A percentile compares a stretch with the other conserved stretches of the same genome.
Conservation (phyloP, 1,284 basidiomycete genomes). For the Microstroma glucosiphilum region DNA sequence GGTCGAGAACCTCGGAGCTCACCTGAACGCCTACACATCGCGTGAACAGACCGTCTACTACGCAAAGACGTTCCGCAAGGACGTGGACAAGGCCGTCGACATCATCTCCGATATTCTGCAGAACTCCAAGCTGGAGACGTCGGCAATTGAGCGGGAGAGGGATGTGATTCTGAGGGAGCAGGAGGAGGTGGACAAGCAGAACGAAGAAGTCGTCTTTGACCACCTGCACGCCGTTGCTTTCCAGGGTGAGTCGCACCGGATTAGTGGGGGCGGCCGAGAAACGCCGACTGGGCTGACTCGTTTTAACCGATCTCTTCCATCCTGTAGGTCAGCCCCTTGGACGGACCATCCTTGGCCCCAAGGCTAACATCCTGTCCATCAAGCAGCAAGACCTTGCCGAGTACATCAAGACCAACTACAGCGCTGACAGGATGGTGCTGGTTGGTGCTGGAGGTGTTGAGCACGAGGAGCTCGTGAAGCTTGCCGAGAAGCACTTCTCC, state of each 20-base stretch:
- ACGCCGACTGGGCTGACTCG: background rate
- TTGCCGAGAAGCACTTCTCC: slow-evolving; percentile 90
- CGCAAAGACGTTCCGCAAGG: slow-evolving; percentile 96
- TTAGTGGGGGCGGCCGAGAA: background rate
- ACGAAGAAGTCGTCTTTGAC: slow-evolving; percentile 98
- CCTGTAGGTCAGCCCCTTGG: slow-evolving; percentile 78
- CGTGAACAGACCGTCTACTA: slow-evolving; percentile 99
- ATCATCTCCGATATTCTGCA: slow-evolving; percentile 98
- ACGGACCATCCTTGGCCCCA: slow-evolving; percentile 94
- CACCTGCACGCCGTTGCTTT: slow-evolving; percentile 95
- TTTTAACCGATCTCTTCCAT: slow-evolving; percentile 10
- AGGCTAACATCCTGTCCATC: slow-evolving; percentile 93
- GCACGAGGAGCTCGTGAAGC: slow-evolving; percentile 84
- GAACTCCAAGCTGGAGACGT: slow-evolving; percentile 85
- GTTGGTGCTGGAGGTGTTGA: slow-evolving; percentile 94
- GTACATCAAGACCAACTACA: slow-evolving; percentile 98
- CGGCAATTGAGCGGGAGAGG: slow-evolving; percentile 88
- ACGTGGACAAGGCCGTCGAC: slow-evolving; percentile 83
- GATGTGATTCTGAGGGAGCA: slow-evolving; percentile 96
- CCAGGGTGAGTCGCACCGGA: slow-evolving; percentile 61
- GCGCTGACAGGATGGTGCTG: slow-evolving; percentile 96
- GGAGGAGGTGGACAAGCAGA: slow-evolving; percentile 97
- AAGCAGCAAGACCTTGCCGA: slow-evolving; percentile 77
- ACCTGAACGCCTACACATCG: slow-evolving; percentile 97
- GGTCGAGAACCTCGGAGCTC: slow-evolving; percentile 95